Conservation (phyloP, 2,329 filamentous ascomycete species). For the Aspergillus flavus region DNA sequence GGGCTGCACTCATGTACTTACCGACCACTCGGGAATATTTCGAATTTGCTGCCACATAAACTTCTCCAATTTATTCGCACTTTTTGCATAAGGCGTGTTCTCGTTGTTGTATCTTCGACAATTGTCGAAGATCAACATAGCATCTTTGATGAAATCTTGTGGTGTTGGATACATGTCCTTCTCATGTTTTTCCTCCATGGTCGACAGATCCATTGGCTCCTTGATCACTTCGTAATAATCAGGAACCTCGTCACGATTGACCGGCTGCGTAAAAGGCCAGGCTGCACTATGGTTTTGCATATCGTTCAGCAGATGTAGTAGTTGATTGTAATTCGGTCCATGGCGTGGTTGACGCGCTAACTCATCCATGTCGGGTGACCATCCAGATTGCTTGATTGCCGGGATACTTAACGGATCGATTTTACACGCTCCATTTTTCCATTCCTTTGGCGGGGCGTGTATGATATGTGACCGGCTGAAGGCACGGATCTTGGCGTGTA, state of each 20-base stretch:
- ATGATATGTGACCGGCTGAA: conserved; percentile 87
- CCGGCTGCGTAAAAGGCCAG: conserved; percentile 93
- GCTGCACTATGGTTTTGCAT: conserved; percentile 90
- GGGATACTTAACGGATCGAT: conserved; percentile 87
- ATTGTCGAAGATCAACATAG: conserved; percentile 88
- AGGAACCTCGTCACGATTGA: conserved; percentile 94
- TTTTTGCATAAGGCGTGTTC: conserved; percentile 91
- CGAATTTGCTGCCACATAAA: conserved; percentile 95
- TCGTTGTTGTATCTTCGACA: conserved; percentile 97
- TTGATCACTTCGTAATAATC: conserved; percentile 99
- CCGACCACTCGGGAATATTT: conserved; percentile 89
- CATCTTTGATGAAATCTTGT: conserved; percentile 89
- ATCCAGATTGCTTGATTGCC: conserved; percentile 88
- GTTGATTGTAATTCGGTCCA: conserved; percentile 92
- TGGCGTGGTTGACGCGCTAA: conserved; percentile 91
- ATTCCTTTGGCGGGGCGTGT: conserved; percentile 81
- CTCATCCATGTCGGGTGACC: conserved; percentile 98
- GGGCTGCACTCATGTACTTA: conserved; percentile 34
- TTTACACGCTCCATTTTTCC: conserved; percentile 71
- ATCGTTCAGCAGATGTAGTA: conserved; percentile 89
- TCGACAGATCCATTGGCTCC: conserved; percentile 93
- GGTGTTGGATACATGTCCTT: conserved; percentile 88
- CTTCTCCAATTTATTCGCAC: conserved; percentile 88
- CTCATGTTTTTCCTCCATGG: conserved; percentile 95
- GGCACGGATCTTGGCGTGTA: conserved; percentile 91